A percentile compares a stretch with the other conserved stretches of the same genome.
phyloP scores from a whole-genome alignment of 139 green algal species.

The Raphidocelis subcapitata region DNA sequence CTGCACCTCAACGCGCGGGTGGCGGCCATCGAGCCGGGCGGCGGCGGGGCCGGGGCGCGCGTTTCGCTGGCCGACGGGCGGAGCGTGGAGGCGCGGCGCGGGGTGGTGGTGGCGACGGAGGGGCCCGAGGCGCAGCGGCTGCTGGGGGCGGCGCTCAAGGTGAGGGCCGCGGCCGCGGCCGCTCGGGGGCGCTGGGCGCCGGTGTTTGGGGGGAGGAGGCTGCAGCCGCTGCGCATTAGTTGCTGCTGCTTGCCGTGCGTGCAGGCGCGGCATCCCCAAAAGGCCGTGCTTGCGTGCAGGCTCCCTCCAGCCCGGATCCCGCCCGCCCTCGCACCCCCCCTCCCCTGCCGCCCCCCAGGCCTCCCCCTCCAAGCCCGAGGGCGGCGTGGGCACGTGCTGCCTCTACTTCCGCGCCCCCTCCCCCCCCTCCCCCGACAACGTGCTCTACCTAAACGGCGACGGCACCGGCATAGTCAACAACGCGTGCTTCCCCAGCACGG shows the following conservation, averaged over 20 bases:
- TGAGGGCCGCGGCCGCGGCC: slow-evolving; percentile 1
- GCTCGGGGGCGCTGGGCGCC: no score
- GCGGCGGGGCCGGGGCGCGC: not conserved
- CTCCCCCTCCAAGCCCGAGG: slow-evolving; percentile 52
- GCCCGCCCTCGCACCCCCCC: no score
- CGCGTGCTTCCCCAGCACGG: slow-evolving; percentile 90
- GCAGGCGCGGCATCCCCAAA: no score
- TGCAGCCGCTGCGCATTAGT: no score
- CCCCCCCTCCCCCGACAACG: slow-evolving; percentile 54
- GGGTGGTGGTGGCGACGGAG: slow-evolving; percentile 85
- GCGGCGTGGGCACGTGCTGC: slow-evolving; percentile 81
- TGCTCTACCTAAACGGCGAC: slow-evolving; percentile 94
- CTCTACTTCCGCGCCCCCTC: slow-evolving; percentile 80
- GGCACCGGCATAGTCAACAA: slow-evolving; percentile 88
- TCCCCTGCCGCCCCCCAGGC: slow-evolving; percentile 4
- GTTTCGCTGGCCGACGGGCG: not conserved
- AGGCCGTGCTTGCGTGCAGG: no score
- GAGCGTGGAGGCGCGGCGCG: slow-evolving; percentile 12
- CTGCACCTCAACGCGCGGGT: slow-evolving; percentile 27
- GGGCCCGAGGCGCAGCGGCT: slow-evolving; percentile 69
- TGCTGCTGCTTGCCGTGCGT: no score
- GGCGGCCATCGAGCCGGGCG: not conserved
- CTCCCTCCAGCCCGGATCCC: not conserved
- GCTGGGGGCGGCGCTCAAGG: slow-evolving; percentile 55
- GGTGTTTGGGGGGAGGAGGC: no score